Percentiles rank a stretch among this genome's conserved stretches.
phyloP scores from a whole-genome alignment of 495 filamentous ascomycete genomes.

The Apodospora peruviana region DNA sequence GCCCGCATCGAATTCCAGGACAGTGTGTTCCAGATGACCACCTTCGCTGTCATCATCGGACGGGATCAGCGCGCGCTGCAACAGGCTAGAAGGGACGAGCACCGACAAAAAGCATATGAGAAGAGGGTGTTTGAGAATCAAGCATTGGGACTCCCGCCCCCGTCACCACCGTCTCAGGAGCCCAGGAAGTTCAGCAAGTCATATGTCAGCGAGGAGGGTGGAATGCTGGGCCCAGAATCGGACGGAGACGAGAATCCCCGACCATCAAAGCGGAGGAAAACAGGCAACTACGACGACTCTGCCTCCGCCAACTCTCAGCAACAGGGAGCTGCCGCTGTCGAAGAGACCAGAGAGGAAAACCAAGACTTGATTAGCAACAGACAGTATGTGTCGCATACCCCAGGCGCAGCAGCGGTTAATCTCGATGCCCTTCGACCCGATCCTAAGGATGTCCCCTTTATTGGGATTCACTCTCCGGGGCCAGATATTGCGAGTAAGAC shows the following conservation, averaged over 20 bases:
- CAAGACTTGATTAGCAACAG: slow-evolving; percentile 33
- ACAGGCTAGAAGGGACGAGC: slow-evolving; percentile 37
- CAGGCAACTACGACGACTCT: slow-evolving; percentile 19
- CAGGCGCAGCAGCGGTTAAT: slow-evolving; percentile 45
- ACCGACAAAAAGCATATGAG: slow-evolving; percentile 31
- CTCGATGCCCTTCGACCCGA: slow-evolving; percentile 47
- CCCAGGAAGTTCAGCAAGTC: slow-evolving; percentile 45
- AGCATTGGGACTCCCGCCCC: slow-evolving; percentile 33
- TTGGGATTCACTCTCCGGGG: slow-evolving; percentile 74
- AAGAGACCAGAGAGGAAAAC: slow-evolving; percentile 14
- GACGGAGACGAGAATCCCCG: slow-evolving; percentile 37
- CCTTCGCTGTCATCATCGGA: slow-evolving; percentile 45
- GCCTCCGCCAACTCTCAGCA: slow-evolving; percentile 13
- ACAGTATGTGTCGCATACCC: slow-evolving; percentile 46
- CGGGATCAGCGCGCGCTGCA: slow-evolving; percentile 42
- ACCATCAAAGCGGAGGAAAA: slow-evolving; percentile 33
- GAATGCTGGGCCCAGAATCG: slow-evolving; percentile 47
- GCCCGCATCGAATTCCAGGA: slow-evolving; percentile 47
- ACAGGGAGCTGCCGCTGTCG: slow-evolving; percentile 5
- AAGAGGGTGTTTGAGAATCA: slow-evolving; percentile 30
- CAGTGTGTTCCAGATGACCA: slow-evolving; percentile 48
- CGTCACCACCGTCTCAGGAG: slow-evolving; percentile 31
- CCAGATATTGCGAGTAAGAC: slow-evolving; percentile 51
- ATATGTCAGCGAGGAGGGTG: slow-evolving; percentile 48
- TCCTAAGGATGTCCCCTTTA: slow-evolving; percentile 62